Evolutionary conservation across 2,329 filamentous ascomycete genomes (phyloP), one percentile per base, ranked within the genome.

Genomic region (Xylaria sp.): DNA sequence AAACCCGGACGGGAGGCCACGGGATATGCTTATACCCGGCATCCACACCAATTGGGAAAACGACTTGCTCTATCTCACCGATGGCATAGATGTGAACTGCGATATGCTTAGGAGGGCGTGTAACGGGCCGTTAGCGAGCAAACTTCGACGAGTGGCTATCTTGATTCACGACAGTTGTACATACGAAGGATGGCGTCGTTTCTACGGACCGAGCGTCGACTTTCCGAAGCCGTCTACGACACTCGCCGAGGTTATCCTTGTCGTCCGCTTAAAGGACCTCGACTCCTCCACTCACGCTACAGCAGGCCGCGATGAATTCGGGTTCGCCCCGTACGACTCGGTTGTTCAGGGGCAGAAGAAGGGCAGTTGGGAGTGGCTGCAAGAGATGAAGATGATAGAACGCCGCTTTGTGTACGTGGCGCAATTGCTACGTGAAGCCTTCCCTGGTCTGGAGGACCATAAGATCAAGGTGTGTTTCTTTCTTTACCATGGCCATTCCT

Each of bases 61-160:
- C 8, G 62, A 66, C 44, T n/a, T 66, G 35, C 49, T 66, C 29
- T 66, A 66, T 13, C 55, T 64, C 46, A 52, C 61, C 23, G 64
- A 64, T 10, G 46, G 58, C 29, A 41, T 41, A 25, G 58, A 64
- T 27, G 60, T 59, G 21, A 62, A 63, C 19, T 58, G 55, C 10
- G 48, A 64, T 27, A 54, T 54, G 54, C 57, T 66, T 5, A 53
- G 54, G 47, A 56, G 62, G 38, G 35, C 48, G n/a, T 64, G 62
- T 15, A 59, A 61, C 35, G 64, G 55, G 9, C 54, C 56, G 15
- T 40, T 58, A 2, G 62, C 58, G 17, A 19, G 48, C 43, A 64
- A 58, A 47, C 52, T 66, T 23, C 58, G 52, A 15, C 58, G 62
- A 13, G 35, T 66, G 17, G 61, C 64, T 15, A 47, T 66, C 9